These are phyloP conservation scores for Dictyostelium capitatum DNA, from an alignment of 78 protist genomes.

Conservation along the genomic window DNA sequence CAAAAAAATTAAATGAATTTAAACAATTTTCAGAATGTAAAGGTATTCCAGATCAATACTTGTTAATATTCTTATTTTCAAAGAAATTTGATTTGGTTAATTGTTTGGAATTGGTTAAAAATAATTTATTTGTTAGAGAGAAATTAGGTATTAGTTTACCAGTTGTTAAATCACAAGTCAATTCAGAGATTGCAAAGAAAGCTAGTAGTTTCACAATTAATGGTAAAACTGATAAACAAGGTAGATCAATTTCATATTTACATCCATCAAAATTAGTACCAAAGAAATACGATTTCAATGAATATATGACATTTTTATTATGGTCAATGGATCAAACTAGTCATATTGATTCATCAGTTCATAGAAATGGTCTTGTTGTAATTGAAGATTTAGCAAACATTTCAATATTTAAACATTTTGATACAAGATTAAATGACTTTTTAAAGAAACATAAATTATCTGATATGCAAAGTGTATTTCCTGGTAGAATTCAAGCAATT, in stretches of 20 bases:
- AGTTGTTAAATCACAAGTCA: conserved; percentile 31
- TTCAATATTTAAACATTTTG: conserved; percentile 56
- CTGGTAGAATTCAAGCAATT: conserved; percentile 49
- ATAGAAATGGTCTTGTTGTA: conserved; percentile 36
- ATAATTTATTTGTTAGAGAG: conserved; percentile 38
- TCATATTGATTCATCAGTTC: conserved; percentile 1
- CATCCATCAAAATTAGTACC: conserved; percentile 32
- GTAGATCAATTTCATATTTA: conserved; percentile 37
- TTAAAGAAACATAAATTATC: background rate
- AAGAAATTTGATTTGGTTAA: conserved; percentile 52
- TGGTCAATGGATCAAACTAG: conserved; percentile 47
- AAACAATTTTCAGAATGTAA: conserved; percentile 12
- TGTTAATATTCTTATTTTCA: conserved; percentile 57
- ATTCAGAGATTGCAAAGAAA: conserved; percentile 46
- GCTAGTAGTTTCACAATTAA: conserved; percentile 10
- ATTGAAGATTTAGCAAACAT: conserved; percentile 40
- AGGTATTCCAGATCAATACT: conserved; percentile 24
- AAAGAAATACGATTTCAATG: conserved; percentile 26
- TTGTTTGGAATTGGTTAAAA: background rate
- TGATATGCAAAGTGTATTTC: conserved; percentile 42
- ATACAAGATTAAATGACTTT: conserved; percentile 17
- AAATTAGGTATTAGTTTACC: conserved; percentile 39
- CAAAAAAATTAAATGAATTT: background rate
- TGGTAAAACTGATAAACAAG: background rate
- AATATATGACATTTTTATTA: conserved; percentile 10